phyloP scores from a whole-genome alignment of 805 yeast species.

The Tetrapisispora phaffii region DNA sequence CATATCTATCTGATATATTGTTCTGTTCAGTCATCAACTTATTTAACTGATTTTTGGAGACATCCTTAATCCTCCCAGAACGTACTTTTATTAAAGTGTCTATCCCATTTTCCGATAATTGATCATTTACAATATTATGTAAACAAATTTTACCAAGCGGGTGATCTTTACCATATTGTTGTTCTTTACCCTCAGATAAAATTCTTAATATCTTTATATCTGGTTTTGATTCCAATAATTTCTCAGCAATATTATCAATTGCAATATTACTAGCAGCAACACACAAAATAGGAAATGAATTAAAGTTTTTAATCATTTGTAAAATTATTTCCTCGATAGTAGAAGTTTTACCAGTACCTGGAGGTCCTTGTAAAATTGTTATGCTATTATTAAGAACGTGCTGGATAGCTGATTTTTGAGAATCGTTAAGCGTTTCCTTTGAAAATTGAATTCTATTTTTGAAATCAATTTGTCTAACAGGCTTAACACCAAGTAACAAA shows the following conservation, averaged over 20 bases:
- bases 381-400: conserved; percentile 42
- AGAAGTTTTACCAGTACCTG: conserved; percentile 74
- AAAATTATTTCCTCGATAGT: conserved; percentile 55
- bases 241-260: conserved; percentile 67
- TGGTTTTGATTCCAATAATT: conserved; percentile 41
- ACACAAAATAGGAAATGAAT: conserved; percentile 54
- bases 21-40: conserved; percentile 39
- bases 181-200: conserved; percentile 49
- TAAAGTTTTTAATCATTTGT: conserved; percentile 44
- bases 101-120: conserved; percentile 37
- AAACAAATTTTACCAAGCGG: conserved; percentile 50
- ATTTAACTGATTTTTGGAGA: conserved; percentile 39
- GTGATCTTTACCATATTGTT: conserved; percentile 49
- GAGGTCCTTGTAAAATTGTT: conserved; percentile 66
- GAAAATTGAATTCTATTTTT: conserved; percentile 43
- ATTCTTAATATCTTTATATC: conserved; percentile 45
- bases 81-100: conserved; percentile 37
- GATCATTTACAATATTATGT: conserved; percentile 47
- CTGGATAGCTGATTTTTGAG: conserved; percentile 48
- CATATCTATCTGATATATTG: conserved; percentile 38
- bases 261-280: conserved; percentile 73
- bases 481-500: conserved; percentile 46
- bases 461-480: conserved; percentile 47
- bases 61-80: conserved; percentile 32
- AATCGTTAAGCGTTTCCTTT: conserved; percentile 42